These are phyloP conservation scores for Syzygium jambos DNA, from an alignment of 345 rosid species.

Conservation along the genomic window DNA sequence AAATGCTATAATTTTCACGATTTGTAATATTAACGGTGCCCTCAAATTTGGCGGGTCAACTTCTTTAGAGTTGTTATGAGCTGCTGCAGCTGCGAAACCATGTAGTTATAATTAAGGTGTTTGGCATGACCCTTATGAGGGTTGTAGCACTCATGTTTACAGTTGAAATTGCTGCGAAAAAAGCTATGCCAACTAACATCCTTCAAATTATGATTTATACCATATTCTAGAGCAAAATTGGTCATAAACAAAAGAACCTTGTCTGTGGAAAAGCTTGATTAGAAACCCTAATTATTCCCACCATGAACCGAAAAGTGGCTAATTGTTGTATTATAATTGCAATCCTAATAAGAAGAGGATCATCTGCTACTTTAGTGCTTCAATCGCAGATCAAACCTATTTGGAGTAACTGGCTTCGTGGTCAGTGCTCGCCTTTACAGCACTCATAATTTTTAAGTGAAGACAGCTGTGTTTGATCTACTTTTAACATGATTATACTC, in stretches of 20 bases:
- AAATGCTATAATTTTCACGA: not conserved
- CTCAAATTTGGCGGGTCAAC: not conserved
- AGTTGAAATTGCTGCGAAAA: not conserved
- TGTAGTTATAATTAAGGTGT: not conserved
- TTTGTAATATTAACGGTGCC: not conserved
- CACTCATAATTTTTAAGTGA: conserved; percentile 16
- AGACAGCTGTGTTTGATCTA: conserved; percentile 9
- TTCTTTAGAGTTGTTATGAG: not conserved
- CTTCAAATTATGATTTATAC: not conserved
- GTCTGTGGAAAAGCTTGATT: not conserved
- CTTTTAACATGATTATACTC: conserved; percentile 12
- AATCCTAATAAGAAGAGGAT: not conserved
- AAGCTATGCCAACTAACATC: not conserved
- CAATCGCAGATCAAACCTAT: not conserved
- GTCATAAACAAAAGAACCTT: not conserved
- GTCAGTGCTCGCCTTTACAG: not conserved
- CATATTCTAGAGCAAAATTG: not conserved
- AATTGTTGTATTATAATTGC: conserved; percentile 13
- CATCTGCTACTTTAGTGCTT: not conserved
- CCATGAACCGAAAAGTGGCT: not conserved
- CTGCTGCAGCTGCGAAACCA: not conserved
- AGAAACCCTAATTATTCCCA: not conserved
- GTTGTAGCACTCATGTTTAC: not conserved
- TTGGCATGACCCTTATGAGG: not conserved
- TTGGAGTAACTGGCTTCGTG: not conserved